These are phyloP conservation scores for Neoarthrinium moseri DNA, from an alignment of 2,329 filamentous ascomycete species.

Conservation along the genomic window DNA sequence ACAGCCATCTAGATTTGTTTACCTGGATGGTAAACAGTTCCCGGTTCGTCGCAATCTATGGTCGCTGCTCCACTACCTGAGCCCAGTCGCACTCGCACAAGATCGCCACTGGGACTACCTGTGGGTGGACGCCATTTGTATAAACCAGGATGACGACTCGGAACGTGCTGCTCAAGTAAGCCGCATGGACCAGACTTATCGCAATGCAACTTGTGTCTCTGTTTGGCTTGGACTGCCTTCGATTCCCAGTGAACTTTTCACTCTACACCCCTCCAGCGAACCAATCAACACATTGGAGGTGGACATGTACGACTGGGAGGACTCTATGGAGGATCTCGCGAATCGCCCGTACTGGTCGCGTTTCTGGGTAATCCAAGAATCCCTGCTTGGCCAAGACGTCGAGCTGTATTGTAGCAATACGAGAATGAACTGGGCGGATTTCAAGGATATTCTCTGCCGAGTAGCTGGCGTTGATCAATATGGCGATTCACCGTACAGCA, in stretches of 20 bases:
- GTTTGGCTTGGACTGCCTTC: constrained; percentile 1
- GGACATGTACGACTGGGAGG: not conserved
- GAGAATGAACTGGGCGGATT: not conserved
- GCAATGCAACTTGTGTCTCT: not conserved
- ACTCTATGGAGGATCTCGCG: not conserved
- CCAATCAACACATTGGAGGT: not conserved
- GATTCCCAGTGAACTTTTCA: not conserved
- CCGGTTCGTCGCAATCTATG: not conserved
- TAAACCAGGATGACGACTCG: constrained; percentile 1
- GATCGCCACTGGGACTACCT: not conserved
- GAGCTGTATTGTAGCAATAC: not conserved
- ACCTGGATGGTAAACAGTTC: not conserved
- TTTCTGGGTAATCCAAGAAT: constrained; percentile 4
- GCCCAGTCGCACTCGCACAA: not conserved
- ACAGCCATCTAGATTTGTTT: not conserved
- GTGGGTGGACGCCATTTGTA: constrained; percentile 6
- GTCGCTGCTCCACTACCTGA: not conserved
- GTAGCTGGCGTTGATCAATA: not conserved
- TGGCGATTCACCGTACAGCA: not conserved
- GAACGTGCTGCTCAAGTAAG: constrained; percentile 1
- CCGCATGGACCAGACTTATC: not conserved
- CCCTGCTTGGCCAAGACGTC: not conserved
- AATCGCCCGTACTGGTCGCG: constrained; percentile 6
- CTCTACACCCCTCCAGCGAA: not conserved
- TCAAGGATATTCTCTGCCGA: not conserved